These are phyloP conservation scores for Fusarium goolgardi DNA, from an alignment of 2,329 filamentous ascomycete species.

Conservation along the genomic window DNA sequence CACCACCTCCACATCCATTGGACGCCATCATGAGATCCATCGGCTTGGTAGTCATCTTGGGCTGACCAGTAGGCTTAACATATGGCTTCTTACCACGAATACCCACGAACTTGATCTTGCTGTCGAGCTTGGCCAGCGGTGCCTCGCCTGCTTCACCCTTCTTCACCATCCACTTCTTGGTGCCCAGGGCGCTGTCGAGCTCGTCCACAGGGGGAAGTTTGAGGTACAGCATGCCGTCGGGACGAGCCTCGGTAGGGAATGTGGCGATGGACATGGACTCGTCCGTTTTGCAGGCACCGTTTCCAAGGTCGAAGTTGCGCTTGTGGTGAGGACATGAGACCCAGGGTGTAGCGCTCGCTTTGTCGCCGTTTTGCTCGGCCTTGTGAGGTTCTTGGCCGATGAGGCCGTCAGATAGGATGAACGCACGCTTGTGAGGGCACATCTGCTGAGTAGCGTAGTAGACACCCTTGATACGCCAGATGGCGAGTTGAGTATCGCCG, in stretches of 20 bases:
- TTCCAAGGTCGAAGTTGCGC: conserved; percentile 82
- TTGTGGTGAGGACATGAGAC: conserved; percentile 91
- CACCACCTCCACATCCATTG: conserved; percentile 55
- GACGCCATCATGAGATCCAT: conserved; percentile 54
- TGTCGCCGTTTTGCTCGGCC: conserved; percentile 42
- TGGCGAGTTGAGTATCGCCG: conserved; percentile 87
- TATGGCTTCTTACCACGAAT: conserved; percentile 57
- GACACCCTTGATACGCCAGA: conserved; percentile 83
- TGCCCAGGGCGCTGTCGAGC: conserved; percentile 82
- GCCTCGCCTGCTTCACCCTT: conserved; percentile 69
- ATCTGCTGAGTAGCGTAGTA: conserved; percentile 93
- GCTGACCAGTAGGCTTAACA: conserved; percentile 50
- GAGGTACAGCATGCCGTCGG: conserved; percentile 81
- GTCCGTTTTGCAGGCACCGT: conserved; percentile 81
- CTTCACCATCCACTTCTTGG: conserved; percentile 80
- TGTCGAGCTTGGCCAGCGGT: conserved; percentile 60
- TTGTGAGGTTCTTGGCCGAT: conserved; percentile 71
- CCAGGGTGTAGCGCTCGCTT: conserved; percentile 66
- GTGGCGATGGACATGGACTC: conserved; percentile 81
- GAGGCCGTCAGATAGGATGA: conserved; percentile 87
- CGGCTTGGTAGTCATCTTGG: conserved; percentile 52
- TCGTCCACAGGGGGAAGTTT: conserved; percentile 84
- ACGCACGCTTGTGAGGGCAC: conserved; percentile 92
- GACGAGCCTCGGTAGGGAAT: conserved; percentile 78
- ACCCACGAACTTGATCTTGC: conserved; percentile 59